Evolutionary conservation across 2,329 filamentous ascomycete genomes (phyloP).

Genomic region (Aspergillus pseudotamarii): DNA sequence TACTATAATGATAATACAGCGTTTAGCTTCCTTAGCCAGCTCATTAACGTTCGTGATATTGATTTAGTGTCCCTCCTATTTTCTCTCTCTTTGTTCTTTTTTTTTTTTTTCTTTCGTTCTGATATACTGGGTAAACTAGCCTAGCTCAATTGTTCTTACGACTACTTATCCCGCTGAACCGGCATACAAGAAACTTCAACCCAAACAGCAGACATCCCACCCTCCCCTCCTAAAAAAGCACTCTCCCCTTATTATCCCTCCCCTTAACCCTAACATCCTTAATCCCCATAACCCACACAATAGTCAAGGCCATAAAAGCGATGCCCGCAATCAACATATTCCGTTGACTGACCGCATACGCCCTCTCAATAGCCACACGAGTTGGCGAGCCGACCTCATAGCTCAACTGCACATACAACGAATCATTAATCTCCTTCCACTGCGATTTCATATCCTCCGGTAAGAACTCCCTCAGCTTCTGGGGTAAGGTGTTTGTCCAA

Average conservation of each 20-base stretch:
- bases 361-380: conserved; percentile 44
- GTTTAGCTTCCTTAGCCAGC: too few relatives aligned
- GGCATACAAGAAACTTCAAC: too few relatives aligned
- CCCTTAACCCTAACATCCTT: conserved; percentile 5
- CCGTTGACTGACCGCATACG: conserved; percentile 50
- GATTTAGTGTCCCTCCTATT: too few relatives aligned
- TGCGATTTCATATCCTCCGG: conserved; percentile 19
- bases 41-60: too few relatives aligned
- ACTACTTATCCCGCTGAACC: too few relatives aligned
- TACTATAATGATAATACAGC: too few relatives aligned
- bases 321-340: conserved; percentile 38
- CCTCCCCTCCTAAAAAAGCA: neutral
- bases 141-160: too few relatives aligned
- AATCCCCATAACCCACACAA: conserved; percentile 14
- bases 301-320: conserved; percentile 12
- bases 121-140: too few relatives aligned
- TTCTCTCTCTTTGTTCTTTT: too few relatives aligned
- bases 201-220: too few relatives aligned
- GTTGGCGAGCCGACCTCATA: conserved; percentile 43
- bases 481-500: conserved; percentile 33
- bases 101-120: too few relatives aligned
- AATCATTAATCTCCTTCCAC: conserved; percentile 15
- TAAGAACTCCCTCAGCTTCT: conserved; percentile 43
- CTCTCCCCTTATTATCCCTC: neutral
- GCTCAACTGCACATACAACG: conserved; percentile 15